Conservation (phyloP, 164 flowering plant species). For the Euptelea pleiosperma region DNA sequence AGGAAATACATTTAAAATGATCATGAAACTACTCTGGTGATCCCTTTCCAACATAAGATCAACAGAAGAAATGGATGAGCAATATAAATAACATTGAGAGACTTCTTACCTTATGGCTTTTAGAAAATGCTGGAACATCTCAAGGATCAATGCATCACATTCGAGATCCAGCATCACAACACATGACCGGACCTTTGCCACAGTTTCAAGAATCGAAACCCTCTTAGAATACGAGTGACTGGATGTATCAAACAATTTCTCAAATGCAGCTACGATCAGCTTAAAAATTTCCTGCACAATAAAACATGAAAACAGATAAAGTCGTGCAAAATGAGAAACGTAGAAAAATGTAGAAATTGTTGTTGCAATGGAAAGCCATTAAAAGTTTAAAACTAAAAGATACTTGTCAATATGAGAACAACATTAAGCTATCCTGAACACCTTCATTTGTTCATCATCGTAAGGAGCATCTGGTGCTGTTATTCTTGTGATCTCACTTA, state of each 20-base stretch:
- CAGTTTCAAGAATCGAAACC: slow-evolving; percentile 49
- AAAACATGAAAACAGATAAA: slow-evolving; percentile 6
- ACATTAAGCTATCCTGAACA: slow-evolving; percentile 12
- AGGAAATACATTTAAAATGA: background rate
- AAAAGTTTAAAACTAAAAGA: background rate
- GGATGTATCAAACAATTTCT: slow-evolving; percentile 35
- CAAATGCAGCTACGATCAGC: slow-evolving; percentile 49
- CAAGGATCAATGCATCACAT: slow-evolving; percentile 47
- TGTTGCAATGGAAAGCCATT: background rate
- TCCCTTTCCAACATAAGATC: background rate
- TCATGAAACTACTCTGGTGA: background rate
- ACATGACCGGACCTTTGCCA: slow-evolving; percentile 60
- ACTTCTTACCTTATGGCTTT: slow-evolving; percentile 35
- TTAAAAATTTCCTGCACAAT: slow-evolving; percentile 57
- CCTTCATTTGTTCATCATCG: slow-evolving; percentile 83
- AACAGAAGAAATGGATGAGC: background rate
- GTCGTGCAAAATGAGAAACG: background rate
- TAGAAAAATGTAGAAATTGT: background rate
- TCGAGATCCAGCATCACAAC: slow-evolving; percentile 73
- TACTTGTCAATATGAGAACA: background rate
- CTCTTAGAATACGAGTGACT: slow-evolving; percentile 43
- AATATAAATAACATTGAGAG: background rate
- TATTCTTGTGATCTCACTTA: slow-evolving; percentile 79
- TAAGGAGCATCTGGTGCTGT: slow-evolving; percentile 89
- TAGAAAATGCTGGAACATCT: slow-evolving; percentile 53